phyloP scores from a whole-genome alignment of 176 grass and related monocot genomes.

The Panicum miliaceum region DNA sequence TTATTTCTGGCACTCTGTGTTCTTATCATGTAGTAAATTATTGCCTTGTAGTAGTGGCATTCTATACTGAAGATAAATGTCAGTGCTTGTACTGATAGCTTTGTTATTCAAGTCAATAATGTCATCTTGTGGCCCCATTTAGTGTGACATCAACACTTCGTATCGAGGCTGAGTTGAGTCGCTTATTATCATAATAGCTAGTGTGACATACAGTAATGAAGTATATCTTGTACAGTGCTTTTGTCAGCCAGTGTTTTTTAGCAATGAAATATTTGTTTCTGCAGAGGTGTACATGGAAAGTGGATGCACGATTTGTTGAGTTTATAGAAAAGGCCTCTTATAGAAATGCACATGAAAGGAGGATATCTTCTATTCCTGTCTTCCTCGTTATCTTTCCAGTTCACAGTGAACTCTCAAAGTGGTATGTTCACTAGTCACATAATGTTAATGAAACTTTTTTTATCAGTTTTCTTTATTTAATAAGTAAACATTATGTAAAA shows the following conservation, averaged over 20 bases:
- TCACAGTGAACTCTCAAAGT: constrained; percentile 33
- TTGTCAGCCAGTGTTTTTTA: constrained; percentile 11
- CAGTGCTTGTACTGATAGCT: constrained; percentile 45
- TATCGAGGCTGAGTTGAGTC: constrained; percentile 35
- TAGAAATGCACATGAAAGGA: constrained; percentile 24
- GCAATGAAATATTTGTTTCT: constrained; percentile 4
- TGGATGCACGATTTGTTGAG: constrained; percentile 8
- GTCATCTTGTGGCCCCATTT: constrained; percentile 30
- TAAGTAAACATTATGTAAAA: constrained; percentile 1
- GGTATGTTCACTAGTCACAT: constrained; percentile 34
- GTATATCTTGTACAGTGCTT: constrained; percentile 31
- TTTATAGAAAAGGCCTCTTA: constrained; percentile 4
- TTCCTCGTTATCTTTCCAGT: constrained; percentile 30
- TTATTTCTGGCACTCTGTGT: constrained; percentile 15
- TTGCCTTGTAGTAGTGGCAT: constrained; percentile 37
- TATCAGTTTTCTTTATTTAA: neutral
- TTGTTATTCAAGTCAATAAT: constrained; percentile 48
- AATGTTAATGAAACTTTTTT: constrained; percentile 15
- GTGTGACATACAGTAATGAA: constrained; percentile 18
- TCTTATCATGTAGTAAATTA: constrained; percentile 49
- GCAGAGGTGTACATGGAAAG: constrained; percentile 20
- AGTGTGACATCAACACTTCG: constrained; percentile 39
- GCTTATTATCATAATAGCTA: constrained; percentile 28
- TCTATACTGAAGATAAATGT: constrained; percentile 19
- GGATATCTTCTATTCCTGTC: constrained; percentile 12